phyloP scores from a whole-genome alignment of 1,139 yeast genomes.

The Pichia sp. region DNA sequence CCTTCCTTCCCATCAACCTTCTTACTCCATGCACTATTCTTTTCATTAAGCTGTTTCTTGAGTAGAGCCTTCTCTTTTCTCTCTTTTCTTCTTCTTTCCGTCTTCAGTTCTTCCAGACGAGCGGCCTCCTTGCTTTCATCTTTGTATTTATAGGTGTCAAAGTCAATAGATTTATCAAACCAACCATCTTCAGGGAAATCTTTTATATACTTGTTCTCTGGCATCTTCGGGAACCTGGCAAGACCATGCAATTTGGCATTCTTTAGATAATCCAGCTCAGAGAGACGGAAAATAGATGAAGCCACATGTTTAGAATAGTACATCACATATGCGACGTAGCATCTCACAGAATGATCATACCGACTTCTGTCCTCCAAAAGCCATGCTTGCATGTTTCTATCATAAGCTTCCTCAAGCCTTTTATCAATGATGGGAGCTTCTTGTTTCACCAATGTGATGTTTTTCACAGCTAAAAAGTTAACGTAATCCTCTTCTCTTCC shows the following conservation, averaged over 20 bases:
- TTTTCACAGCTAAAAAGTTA: constrained; percentile 72
- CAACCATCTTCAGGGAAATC: constrained; percentile 62
- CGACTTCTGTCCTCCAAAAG: constrained; percentile 65
- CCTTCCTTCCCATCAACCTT: constrained; percentile 58
- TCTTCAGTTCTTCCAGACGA: constrained; percentile 52
- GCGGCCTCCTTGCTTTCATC: constrained; percentile 59
- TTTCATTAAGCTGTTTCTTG: constrained; percentile 41
- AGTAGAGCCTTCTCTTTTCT: constrained; percentile 37
- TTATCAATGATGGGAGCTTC: constrained; percentile 12
- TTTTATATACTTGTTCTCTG: constrained; percentile 58
- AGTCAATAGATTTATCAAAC: constrained; percentile 53
- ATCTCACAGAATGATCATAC: constrained; percentile 70
- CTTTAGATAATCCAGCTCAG: constrained; percentile 62
- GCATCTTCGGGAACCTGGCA: constrained; percentile 87
- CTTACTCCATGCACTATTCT: constrained; percentile 76
- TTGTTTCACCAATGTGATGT: constrained; percentile 45
- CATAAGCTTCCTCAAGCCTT: constrained; percentile 22
- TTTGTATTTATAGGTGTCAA: constrained; percentile 59
- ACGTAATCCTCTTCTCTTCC: constrained; percentile 80
- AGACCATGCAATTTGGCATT: constrained; percentile 75
- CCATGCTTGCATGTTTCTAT: constrained; percentile 43
- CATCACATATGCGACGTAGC: constrained; percentile 78
- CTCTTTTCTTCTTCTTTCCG: constrained; percentile 30
- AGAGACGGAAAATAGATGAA: constrained; percentile 75
- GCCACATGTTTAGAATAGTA: constrained; percentile 91